Percentiles rank a stretch among this genome's conserved stretches.
Evolutionary conservation across 768 basidiomycete species (phyloP).

Genomic region (Tricholoma flavovirens): DNA sequence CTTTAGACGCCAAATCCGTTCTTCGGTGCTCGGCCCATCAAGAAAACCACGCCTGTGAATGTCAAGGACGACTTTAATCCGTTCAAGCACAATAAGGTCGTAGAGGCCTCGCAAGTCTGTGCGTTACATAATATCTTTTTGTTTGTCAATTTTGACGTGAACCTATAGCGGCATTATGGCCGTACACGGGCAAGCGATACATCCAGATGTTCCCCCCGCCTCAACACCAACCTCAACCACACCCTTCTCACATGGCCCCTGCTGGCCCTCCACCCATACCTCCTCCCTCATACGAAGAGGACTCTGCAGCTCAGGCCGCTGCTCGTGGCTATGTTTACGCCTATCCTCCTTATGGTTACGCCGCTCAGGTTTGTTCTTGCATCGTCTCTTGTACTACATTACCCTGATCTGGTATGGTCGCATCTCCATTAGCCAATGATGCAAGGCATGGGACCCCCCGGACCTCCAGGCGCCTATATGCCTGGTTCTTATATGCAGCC

Average conservation of each 20-base stretch:
- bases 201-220: conserved; percentile 67
- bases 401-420: neutral
- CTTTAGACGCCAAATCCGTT: conserved; percentile 72
- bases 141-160: neutral
- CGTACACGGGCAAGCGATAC: conserved; percentile 86
- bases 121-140: conserved; percentile 26
- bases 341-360: conserved; percentile 74
- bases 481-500: conserved; percentile 78
- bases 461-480: conserved; percentile 75
- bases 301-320: conserved; percentile 54
- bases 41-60: conserved; percentile 71
- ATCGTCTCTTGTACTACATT: neutral
- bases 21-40: conserved; percentile 76
- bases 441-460: conserved; percentile 77
- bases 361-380: conserved; percentile 55
- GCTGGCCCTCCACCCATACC: conserved; percentile 65
- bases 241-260: conserved; percentile 58
- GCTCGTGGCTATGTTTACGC: conserved; percentile 62
- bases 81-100: conserved; percentile 82
- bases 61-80: conserved; percentile 98
- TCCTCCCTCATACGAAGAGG: conserved; percentile 78
- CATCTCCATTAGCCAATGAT: conserved; percentile 59
- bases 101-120: conserved; percentile 71
- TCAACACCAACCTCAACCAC: conserved; percentile 55
- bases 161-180: conserved; percentile 69